Conservation (phyloP, 139 green algal genomes). For the Limnomonas spitsbergensis region DNA sequence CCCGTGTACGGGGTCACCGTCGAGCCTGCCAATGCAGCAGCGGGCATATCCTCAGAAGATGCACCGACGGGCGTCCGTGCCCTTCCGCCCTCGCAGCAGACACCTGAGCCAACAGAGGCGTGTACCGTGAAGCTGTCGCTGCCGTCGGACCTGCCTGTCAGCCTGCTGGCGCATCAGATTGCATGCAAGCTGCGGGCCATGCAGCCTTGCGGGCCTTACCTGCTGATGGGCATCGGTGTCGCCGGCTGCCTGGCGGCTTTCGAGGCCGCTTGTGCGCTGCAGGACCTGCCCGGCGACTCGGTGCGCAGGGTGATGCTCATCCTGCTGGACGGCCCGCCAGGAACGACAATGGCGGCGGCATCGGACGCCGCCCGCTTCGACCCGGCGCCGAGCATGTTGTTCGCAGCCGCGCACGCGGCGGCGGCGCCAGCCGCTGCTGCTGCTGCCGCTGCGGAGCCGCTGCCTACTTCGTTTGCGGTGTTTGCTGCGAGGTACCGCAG, state of each 20-base stretch:
- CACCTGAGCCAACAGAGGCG: no score
- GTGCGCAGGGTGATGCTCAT: constrained; percentile 47
- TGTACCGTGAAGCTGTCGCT: no score
- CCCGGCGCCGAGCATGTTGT: not conserved
- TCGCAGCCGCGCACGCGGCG: not conserved
- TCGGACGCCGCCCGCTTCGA: not conserved
- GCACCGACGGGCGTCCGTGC: no score
- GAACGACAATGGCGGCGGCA: not conserved
- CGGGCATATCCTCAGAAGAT: not conserved
- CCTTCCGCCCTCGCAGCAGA: no score
- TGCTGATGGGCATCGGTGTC: constrained; percentile 38
- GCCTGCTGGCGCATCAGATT: no score
- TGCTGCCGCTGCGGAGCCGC: constrained; percentile 5
- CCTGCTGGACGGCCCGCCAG: constrained; percentile 60
- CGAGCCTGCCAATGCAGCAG: not conserved
- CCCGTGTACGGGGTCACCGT: constrained; percentile 42
- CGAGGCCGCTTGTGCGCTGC: constrained; percentile 40
- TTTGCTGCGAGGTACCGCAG: not conserved
- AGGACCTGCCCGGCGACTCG: constrained; percentile 29
- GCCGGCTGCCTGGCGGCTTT: constrained; percentile 52
- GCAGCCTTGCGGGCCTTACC: not conserved
- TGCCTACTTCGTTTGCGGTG: constrained; percentile 6
- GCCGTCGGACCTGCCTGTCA: no score
- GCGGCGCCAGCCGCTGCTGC: not conserved
- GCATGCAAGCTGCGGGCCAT: no score